Evolutionary conservation across 441 rosid genomes (phyloP), one percentile per base, ranked within the genome.

Genomic region (Lepidium campestre): DNA sequence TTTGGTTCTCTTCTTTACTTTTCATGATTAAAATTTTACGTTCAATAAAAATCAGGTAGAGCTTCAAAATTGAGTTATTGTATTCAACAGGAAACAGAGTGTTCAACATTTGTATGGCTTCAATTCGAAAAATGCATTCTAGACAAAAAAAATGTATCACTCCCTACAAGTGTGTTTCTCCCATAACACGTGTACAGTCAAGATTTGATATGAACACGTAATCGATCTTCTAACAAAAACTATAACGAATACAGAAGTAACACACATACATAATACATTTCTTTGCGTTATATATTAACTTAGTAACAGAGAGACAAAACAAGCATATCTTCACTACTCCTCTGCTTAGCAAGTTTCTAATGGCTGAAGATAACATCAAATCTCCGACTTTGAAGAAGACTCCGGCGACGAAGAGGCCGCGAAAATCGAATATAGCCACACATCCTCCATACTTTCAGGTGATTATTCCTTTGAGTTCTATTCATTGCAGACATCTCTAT

Each of bases 391-490:
- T 50, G 45, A 75, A 64, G 65, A 82, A 68, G 54, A 35, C 23
- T 55, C 39, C 71, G 22, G 65, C 77, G 79, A 57, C 50, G 52
- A 85, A 79, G 68, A 86, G 80, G 68, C 79, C 76, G 0, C 75
- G 29, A 55, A 77, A 75, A 63, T 40, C 85, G 5, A 90, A 81
- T 77, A 15, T 85, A 3, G 70, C 77, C 17, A 15, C 89, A 32
- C 97, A 87, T 64, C 97, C 93, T 46, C 96, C 93, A 7, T 89
- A 91, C 41, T 86, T 89, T 46, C 82, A 89, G 88, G 94, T 88
- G 15, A 9, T 1, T 14, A 18, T 11, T 44, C 3, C 34, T 23
- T 54, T 18, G 3, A 53, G 13, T 32, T 34, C 1, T 12, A 12
- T 18, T 6, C 12, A 2, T 54, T 15, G 19, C 2, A 19, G 2